Evolutionary conservation across 148 eudicot genomes (phyloP).

Genomic region (Rhododendron ferrugineum): DNA sequence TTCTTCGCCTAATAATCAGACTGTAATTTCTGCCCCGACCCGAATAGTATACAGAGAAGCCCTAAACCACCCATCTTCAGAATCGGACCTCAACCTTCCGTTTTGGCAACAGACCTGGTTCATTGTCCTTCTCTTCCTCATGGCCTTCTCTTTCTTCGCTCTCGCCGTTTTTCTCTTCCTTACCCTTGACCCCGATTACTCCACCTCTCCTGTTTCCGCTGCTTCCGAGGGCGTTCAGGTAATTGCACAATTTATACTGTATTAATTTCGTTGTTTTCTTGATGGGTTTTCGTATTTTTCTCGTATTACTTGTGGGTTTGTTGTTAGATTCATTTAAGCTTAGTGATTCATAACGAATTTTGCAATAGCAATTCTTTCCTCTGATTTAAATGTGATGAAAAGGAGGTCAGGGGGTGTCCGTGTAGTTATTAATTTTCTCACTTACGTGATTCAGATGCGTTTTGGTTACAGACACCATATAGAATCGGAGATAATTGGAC

Average conservation of each 20-base stretch:
- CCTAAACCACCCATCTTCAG: neutral
- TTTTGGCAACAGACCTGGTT: conserved; percentile 87
- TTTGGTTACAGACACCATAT: too few species aligned
- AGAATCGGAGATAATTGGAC: too few species aligned
- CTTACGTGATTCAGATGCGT: neutral
- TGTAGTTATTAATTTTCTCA: neutral
- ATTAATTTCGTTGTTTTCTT: neutral
- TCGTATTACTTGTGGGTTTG: neutral
- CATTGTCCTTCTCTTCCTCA: conserved; percentile 40
- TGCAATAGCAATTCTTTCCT: neutral
- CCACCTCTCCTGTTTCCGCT: conserved; percentile 34
- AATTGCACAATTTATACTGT: neutral
- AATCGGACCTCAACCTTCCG: conserved; percentile 38
- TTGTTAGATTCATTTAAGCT: neutral
- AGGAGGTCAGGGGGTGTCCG: neutral
- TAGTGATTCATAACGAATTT: neutral
- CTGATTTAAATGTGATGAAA: neutral
- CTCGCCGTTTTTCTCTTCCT: conserved; percentile 65
- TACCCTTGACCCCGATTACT: conserved; percentile 52
- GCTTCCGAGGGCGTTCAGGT: conserved; percentile 68
- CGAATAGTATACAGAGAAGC: conserved; percentile 46
- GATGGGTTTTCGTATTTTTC: neutral
- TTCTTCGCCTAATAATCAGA: conserved; percentile 17
- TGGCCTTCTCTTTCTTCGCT: conserved; percentile 69
- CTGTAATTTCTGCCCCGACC: conserved; percentile 24